These are phyloP conservation scores for Quercus phellos DNA, from an alignment of 331 rosid species.

Conservation along the genomic window DNA sequence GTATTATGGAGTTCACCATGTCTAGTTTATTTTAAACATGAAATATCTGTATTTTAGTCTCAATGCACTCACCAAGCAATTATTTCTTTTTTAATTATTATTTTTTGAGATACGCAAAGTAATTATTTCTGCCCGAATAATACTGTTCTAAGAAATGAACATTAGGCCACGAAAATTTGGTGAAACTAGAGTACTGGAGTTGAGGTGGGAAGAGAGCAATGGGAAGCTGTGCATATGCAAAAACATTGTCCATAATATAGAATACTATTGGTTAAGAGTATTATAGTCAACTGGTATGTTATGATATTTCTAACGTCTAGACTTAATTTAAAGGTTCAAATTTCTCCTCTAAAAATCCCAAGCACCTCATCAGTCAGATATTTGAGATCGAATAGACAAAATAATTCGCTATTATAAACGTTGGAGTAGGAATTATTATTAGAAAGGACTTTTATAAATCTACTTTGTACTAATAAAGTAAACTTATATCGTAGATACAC, in stretches of 20 bases:
- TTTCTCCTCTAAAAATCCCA: too few species aligned
- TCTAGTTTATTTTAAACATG: neutral
- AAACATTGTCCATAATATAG: neutral
- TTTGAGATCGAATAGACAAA: too few species aligned
- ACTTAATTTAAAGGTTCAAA: too few species aligned
- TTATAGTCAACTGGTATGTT: too few species aligned
- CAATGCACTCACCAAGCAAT: neutral
- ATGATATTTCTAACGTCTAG: too few species aligned
- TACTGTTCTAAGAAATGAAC: neutral
- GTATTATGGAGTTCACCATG: too few species aligned
- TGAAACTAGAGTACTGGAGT: neutral
- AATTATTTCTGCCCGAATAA: neutral
- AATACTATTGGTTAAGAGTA: neutral
- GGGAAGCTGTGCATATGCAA: neutral
- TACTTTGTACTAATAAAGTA: too few species aligned
- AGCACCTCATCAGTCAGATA: too few species aligned
- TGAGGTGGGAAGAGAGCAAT: neutral
- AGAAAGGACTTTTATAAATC: too few species aligned
- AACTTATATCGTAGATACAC: fast-evolving
- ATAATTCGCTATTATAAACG: too few species aligned
- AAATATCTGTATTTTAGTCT: neutral
- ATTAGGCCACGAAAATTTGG: neutral
- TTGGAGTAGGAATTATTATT: too few species aligned
- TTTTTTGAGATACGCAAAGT: neutral
- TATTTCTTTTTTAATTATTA: neutral